phyloP scores from a whole-genome alignment of 495 filamentous ascomycete genomes.

The Penicillium lagena region DNA sequence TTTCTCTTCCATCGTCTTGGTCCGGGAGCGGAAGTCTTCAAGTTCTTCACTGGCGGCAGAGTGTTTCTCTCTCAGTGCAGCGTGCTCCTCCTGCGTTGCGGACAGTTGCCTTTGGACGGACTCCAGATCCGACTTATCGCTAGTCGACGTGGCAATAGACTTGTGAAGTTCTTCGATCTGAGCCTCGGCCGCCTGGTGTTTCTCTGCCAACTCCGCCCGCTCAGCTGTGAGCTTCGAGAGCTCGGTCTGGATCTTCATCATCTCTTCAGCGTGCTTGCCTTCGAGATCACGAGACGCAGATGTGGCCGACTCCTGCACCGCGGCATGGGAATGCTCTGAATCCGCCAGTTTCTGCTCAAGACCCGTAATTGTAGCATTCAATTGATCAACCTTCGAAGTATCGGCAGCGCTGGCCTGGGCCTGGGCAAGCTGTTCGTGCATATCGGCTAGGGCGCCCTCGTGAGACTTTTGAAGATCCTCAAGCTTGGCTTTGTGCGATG shows the following conservation, averaged over 20 bases:
- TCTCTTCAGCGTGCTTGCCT: constrained; percentile 23
- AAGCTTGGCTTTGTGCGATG: constrained; percentile 30
- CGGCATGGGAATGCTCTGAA: constrained; percentile 21
- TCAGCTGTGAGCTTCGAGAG: too few species aligned
- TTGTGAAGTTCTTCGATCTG: constrained; percentile 32
- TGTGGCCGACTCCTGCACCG: constrained; percentile 20
- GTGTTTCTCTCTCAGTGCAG: constrained; percentile 26
- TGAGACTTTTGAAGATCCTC: constrained; percentile 35
- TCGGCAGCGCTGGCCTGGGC: constrained; percentile 33
- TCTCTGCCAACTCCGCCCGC: constrained; percentile 25
- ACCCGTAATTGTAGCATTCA: constrained; percentile 31
- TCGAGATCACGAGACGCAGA: constrained; percentile 23
- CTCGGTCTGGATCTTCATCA: constrained; percentile 25
- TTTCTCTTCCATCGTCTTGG: constrained; percentile 30
- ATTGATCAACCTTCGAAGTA: constrained; percentile 27
- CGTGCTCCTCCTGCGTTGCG: constrained; percentile 28
- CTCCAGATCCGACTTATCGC: constrained; percentile 29
- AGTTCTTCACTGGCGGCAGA: constrained; percentile 22
- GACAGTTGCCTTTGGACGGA: constrained; percentile 27
- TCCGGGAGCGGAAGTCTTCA: constrained; percentile 24
- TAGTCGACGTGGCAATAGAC: constrained; percentile 19
- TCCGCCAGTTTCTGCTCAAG: constrained; percentile 32
- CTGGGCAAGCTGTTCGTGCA: constrained; percentile 26
- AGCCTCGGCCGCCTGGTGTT: constrained; percentile 19
- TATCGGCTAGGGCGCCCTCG: constrained; percentile 23